A percentile compares a stretch with the other conserved stretches of the same genome.
phyloP scores from a whole-genome alignment of 2,329 filamentous ascomycete genomes.

The Aurifilum marmelostoma region DNA sequence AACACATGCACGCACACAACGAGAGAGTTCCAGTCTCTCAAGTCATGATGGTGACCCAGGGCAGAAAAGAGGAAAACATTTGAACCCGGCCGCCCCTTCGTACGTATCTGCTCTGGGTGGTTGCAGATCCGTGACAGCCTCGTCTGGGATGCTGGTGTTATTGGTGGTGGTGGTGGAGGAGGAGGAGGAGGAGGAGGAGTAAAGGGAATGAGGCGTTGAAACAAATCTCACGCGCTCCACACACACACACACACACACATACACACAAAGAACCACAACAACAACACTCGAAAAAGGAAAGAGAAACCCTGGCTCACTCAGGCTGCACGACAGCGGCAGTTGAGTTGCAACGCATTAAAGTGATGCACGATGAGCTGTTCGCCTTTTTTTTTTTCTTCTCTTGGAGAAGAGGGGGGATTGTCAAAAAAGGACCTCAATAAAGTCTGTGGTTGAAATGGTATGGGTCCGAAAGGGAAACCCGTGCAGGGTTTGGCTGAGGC shows the following conservation, averaged over 20 bases:
- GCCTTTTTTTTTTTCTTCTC: no score
- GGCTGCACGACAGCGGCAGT: neutral
- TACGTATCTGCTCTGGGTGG: neutral
- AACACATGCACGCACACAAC: neutral
- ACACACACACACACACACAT: neutral
- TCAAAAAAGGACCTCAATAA: neutral
- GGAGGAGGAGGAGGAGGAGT: constrained; percentile 2
- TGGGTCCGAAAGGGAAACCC: neutral
- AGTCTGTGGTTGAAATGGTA: neutral
- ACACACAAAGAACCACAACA: no score
- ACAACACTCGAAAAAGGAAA: neutral
- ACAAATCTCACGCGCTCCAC: no score
- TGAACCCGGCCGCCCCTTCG: neutral
- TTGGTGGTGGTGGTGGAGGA: neutral
- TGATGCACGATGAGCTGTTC: constrained; percentile 21
- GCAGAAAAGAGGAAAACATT: neutral
- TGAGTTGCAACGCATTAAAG: neutral
- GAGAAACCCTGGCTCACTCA: constrained; percentile 3
- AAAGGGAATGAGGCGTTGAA: neutral
- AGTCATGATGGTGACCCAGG: constrained; percentile 7
- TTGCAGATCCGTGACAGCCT: constrained; percentile 12
- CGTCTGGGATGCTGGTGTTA: neutral
- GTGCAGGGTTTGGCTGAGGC: neutral
- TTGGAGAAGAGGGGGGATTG: neutral
- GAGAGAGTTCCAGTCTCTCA: constrained; percentile 11